Base-by-base conservation (phyloP, 331 rosid species). In the Acacia pycnantha region DNA sequence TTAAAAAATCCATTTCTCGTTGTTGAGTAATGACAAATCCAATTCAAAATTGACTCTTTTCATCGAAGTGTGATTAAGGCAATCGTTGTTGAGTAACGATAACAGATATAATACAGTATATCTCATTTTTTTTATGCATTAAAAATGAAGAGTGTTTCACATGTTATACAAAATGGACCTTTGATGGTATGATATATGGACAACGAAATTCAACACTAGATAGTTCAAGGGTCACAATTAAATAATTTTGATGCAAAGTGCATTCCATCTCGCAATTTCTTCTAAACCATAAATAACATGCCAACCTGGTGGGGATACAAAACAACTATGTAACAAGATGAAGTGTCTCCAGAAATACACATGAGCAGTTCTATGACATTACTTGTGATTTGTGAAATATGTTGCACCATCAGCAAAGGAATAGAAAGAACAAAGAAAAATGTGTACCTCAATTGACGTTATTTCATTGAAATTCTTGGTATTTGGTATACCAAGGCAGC, bases 401-500 rank as follows among this genome's bases (percentile, higher is more conserved):
- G 74, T 26, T 77, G 6, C 11, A 76, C 37, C 27, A 47, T 24
- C 18, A 47, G 41, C 71, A 67, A 37, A 43, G 35, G 67, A 51
- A 67, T 54, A 48, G 54, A 58, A 65, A 41, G 72, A 65, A 51
- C 66, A 41, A 64, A 69, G 24, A 43, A 53, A 59, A 58, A 70
- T 80, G 51, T 47, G 70, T 79, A 93, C 98, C 98, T 95, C 99
- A 76, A 95, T 95, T 50, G 98, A 95, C 65, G 97, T 95, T 83
- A 95, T 92, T 84, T 95, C 99, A 46, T 95, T 95, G 84, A 95
- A 95, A 84, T 95, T 95, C 88, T 95, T 95, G 50, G 99, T 95
- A 85, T 95, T 95, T 37, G 99, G 99, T 73, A 95, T 95, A 76
- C 99, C 99, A 66, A 95, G 99, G 87, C 99, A 95, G 47, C 99